phyloP scores from a whole-genome alignment of 2,329 filamentous ascomycete genomes.

The Pyrenophora graminea region DNA sequence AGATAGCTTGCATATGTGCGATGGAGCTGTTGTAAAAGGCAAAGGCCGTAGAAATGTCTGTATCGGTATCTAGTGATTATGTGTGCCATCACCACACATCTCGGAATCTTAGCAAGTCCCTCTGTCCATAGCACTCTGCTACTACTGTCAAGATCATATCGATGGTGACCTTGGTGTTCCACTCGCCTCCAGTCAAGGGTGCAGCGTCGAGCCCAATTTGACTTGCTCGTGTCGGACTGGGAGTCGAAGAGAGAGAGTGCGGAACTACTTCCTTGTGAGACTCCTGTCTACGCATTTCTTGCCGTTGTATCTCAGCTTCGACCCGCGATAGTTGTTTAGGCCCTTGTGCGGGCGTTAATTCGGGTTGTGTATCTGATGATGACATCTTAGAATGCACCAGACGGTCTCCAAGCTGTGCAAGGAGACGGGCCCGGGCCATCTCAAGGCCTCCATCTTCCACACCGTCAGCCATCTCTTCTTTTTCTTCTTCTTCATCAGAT shows the following conservation, averaged over 20 bases:
- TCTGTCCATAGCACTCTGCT: slow-evolving; percentile 87
- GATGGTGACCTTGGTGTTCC: slow-evolving; percentile 66
- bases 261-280: not conserved
- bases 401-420: slow-evolving; percentile 47
- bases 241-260: not conserved
- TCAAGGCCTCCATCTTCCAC: slow-evolving; percentile 49
- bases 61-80: slow-evolving; percentile 2
- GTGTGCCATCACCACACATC: slow-evolving; percentile 45
- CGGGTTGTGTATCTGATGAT: not conserved
- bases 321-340: slow-evolving; percentile 16
- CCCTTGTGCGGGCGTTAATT: not conserved
- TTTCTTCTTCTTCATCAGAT: slow-evolving; percentile 27
- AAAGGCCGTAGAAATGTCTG: not conserved
- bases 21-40: not conserved
- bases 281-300: slow-evolving; percentile 17
- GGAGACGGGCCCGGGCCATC: slow-evolving; percentile 54
- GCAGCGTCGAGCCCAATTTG: not conserved
- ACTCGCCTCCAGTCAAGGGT: slow-evolving; percentile 49
- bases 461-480: slow-evolving; percentile 13
- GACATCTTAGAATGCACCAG: slow-evolving; percentile 28
- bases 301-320: slow-evolving; percentile 30
- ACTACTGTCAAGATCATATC: slow-evolving; percentile 91
- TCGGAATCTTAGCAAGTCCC: slow-evolving; percentile 78
- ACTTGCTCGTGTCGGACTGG: not conserved
- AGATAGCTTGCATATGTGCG: not conserved